phyloP scores from a whole-genome alignment of 768 basidiomycete genomes.

The Auricularia heimuer region DNA sequence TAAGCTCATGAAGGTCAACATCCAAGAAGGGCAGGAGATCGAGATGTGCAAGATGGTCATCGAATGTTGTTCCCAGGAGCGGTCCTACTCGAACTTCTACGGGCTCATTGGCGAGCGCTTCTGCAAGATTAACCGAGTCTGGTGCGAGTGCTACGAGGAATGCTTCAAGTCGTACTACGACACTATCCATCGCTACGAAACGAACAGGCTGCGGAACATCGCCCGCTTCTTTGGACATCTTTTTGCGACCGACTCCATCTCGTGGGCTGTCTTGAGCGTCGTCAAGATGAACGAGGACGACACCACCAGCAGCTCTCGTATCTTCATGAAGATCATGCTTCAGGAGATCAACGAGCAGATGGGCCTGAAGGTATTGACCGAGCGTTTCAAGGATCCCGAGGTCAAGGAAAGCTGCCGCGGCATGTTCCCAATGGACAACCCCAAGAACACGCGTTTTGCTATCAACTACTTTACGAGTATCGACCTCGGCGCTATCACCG shows the following conservation, averaged over 20 bases:
- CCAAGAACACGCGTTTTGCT: constrained; percentile 90
- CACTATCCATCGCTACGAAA: constrained; percentile 97
- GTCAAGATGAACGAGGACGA: constrained; percentile 96
- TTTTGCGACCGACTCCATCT: constrained; percentile 74
- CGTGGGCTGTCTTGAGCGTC: constrained; percentile 76
- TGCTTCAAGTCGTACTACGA: constrained; percentile 87
- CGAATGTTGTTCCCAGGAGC: constrained; percentile 99
- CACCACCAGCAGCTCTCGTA: constrained; percentile 90
- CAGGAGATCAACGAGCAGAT: constrained; percentile 90
- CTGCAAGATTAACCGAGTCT: constrained; percentile 89
- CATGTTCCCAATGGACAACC: constrained; percentile 95
- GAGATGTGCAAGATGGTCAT: constrained; percentile 98
- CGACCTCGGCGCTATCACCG: constrained; percentile 81
- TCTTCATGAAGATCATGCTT: constrained; percentile 96
- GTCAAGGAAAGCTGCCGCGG: constrained; percentile 58
- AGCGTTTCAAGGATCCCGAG: constrained; percentile 84
- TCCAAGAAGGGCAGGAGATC: constrained; percentile 91
- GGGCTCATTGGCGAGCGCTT: constrained; percentile 94
- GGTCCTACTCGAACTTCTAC: constrained; percentile 95
- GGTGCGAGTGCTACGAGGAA: constrained; percentile 82
- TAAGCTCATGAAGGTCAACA: constrained; percentile 87
- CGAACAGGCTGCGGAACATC: constrained; percentile 95
- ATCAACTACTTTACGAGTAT: constrained; percentile 99
- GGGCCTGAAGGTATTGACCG: constrained; percentile 78
- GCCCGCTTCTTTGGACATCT: constrained; percentile 95